A percentile compares a stretch with the other conserved stretches of the same genome.
Evolutionary conservation across 768 basidiomycete genomes (phyloP).

Genomic region (Gloeopeniophorella convolvens): DNA sequence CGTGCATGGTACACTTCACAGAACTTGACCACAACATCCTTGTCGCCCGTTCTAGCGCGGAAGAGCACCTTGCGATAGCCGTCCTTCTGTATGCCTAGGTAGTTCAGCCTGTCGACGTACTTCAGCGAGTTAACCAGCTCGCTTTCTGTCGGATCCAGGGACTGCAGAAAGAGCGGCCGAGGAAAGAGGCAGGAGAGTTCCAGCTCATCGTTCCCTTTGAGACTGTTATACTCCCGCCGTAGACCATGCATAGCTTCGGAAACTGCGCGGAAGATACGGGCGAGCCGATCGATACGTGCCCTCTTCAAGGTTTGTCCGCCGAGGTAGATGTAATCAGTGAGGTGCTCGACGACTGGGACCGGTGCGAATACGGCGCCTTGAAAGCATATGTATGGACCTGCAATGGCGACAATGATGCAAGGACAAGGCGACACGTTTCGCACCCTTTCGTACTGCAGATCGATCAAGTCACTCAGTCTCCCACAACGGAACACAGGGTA

Average conservation of each 20-base stretch:
- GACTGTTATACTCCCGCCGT: background rate
- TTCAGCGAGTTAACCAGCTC: background rate
- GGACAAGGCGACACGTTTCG: slow-evolving; percentile 17
- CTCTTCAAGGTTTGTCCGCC: background rate
- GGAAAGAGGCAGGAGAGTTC: background rate
- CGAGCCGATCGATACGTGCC: background rate
- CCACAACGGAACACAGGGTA: background rate
- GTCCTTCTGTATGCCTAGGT: background rate
- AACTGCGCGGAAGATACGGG: background rate
- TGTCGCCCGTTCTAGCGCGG: background rate
- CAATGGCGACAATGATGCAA: slow-evolving; percentile 10
- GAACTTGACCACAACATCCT: slow-evolving; percentile 19
- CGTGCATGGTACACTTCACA: slow-evolving; percentile 1
- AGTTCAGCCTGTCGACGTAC: background rate
- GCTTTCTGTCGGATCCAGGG: background rate
- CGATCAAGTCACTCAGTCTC: background rate
- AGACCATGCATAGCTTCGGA: background rate
- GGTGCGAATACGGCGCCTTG: slow-evolving; percentile 14
- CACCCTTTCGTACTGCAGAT: background rate
- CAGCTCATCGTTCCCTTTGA: background rate
- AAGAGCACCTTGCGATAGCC: background rate
- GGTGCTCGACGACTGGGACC: slow-evolving; percentile 8
- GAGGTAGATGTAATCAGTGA: slow-evolving; percentile 14
- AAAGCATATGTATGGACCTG: slow-evolving; percentile 16
- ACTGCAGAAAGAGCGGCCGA: background rate